phyloP scores from a whole-genome alignment of 768 basidiomycete genomes.

The Pleurotus ostreatus region DNA sequence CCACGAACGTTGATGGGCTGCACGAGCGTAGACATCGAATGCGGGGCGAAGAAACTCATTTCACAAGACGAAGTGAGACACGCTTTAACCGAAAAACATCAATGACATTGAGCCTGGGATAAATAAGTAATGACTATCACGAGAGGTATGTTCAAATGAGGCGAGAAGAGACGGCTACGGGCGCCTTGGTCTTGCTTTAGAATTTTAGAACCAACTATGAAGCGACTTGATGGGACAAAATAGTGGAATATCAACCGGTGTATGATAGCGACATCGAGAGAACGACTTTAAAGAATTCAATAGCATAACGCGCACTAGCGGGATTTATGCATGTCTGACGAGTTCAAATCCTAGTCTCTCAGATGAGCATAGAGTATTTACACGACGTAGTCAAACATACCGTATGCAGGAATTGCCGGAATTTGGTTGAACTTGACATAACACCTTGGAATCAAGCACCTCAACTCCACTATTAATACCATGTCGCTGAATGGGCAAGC shows the following conservation, averaged over 20 bases:
- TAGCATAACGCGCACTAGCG: too few species aligned
- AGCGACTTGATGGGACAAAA: too few species aligned
- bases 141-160: not conserved
- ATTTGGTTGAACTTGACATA: slow-evolving; percentile 13
- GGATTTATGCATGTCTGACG: not conserved
- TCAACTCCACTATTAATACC: slow-evolving; percentile 10
- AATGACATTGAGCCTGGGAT: slow-evolving; percentile 56
- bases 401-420: slow-evolving; percentile 7
- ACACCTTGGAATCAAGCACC: slow-evolving; percentile 10
- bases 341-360: slow-evolving; percentile 3
- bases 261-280: too few species aligned
- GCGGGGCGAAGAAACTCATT: slow-evolving; percentile 49
- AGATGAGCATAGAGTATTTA: not conserved
- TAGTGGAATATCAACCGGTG: too few species aligned
- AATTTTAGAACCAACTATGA: slow-evolving; percentile 19
- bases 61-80: slow-evolving; percentile 42
- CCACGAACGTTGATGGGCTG: slow-evolving; percentile 30
- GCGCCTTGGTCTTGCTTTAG: slow-evolving; percentile 89
- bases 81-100: not conserved
- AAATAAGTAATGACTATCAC: slow-evolving; percentile 77
- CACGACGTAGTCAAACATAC: not conserved
- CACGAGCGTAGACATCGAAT: slow-evolving; percentile 44
- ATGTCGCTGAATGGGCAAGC: slow-evolving; percentile 10
- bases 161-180: not conserved
- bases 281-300: too few species aligned